Evolutionary conservation across 345 rosid species (phyloP), one percentile per base, ranked within the genome.

Genomic region (Populus davidiana): DNA sequence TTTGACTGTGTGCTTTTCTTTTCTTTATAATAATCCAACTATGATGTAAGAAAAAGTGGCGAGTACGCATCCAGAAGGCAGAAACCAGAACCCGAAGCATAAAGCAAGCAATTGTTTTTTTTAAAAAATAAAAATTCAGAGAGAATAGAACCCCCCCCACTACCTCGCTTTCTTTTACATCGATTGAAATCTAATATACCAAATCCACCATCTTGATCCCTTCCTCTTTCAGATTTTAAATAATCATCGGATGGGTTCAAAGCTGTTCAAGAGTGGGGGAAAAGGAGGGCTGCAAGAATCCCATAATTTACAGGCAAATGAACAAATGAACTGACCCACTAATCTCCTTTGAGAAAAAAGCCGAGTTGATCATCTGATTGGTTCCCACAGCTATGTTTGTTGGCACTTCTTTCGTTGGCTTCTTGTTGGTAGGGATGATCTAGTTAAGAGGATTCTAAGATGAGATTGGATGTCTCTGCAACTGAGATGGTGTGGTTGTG

Each of bases 401-500:
- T 47, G n/a, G 2, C 66, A 44, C 63, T 41, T 54, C 18, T 1
- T 10, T 25, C 35, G 61, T 14, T 68, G 38, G 71, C 63, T 33
- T 33, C 1, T 4, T 33, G 36, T 41, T 41, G 78, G 38, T 65
- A 50, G 52, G 67, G 65, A 49, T 84, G 82, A 56, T n/a, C 27
- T 59, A 12, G 63, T 59, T 77, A 93, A 21, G 99, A 95, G 65
- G 99, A 95, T 82, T 95, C 98, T 70, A 95, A 82, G 76, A 95
- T 92, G 75, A 89, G 92, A 84, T 78, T 89, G 72, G 86, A 54
- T 4, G 96, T 77, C 76, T 93, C 97, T 36, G 87, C 91, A 65
- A 88, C 74, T 18, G 94, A 86, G 16, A 90, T 88, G 35, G 87
- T 38, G 75, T 81, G 77, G 67, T 77, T 76, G 70, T 81, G 80